Evolutionary conservation across 164 flowering plant genomes (phyloP).

Genomic region (Kingdonia uniflora): DNA sequence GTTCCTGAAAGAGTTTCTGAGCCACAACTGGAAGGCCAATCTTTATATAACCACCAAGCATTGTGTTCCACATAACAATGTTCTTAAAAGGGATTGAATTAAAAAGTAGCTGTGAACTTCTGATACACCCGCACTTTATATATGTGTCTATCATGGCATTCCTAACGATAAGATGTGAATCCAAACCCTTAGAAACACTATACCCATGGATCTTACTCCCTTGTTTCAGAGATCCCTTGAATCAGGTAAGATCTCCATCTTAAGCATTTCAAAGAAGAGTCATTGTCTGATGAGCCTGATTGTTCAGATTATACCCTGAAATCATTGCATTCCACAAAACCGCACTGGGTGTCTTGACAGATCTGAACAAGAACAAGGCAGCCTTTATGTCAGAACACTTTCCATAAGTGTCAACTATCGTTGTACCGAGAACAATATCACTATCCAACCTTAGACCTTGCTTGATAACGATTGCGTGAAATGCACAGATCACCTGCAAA

Average conservation of each 20-base stretch:
- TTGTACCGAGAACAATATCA: slow-evolving; percentile 29
- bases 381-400: slow-evolving; percentile 27
- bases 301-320: slow-evolving; percentile 18
- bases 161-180: slow-evolving; percentile 16
- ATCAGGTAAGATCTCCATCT: slow-evolving; percentile 16
- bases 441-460: slow-evolving; percentile 16
- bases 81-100: slow-evolving; percentile 14
- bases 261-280: slow-evolving; percentile 22
- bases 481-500: slow-evolving; percentile 8
- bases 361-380: slow-evolving; percentile 18
- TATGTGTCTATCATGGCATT: slow-evolving; percentile 36
- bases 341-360: slow-evolving; percentile 15
- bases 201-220: slow-evolving; percentile 25
- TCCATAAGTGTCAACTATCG: slow-evolving; percentile 33
- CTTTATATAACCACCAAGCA: slow-evolving; percentile 24
- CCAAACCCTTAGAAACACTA: slow-evolving; percentile 21
- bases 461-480: slow-evolving; percentile 27
- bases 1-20: slow-evolving; percentile 17
- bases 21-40: slow-evolving; percentile 14
- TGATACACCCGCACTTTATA: slow-evolving; percentile 18
- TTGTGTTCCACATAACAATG: slow-evolving; percentile 27
- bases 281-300: slow-evolving; percentile 13
- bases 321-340: slow-evolving; percentile 33
- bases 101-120: slow-evolving; percentile 20
- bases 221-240: slow-evolving; percentile 15